A percentile compares a stretch with the other conserved stretches of the same genome.
phyloP scores from a whole-genome alignment of 1,284 basidiomycete genomes.

The Anthracocystis setariae region DNA sequence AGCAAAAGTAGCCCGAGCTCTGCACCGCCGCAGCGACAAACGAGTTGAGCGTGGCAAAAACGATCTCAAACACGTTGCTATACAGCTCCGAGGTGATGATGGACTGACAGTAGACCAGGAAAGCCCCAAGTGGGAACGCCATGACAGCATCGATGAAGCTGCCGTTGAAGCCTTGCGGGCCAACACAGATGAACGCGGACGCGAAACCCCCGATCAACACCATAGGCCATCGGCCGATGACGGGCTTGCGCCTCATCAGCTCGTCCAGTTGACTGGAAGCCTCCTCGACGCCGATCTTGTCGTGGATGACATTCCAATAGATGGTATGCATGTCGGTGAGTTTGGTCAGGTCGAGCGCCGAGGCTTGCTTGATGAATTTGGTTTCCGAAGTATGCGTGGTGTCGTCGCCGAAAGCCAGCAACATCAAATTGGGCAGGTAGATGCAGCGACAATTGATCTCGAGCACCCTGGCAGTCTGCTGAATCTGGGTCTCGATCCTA shows the following conservation, averaged over 20 bases:
- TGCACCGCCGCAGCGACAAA: conserved; percentile 74
- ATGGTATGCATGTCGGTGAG: conserved; percentile 78
- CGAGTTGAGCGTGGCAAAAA: conserved; percentile 80
- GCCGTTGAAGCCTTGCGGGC: conserved; percentile 72
- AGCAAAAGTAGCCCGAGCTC: conserved; percentile 75
- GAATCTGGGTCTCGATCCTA: conserved; percentile 85
- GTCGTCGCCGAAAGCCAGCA: conserved; percentile 74
- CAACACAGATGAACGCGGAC: conserved; percentile 76
- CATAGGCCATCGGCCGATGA: conserved; percentile 70
- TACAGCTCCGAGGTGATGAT: conserved; percentile 75
- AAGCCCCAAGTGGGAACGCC: conserved; percentile 80
- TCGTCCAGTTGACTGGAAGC: conserved; percentile 79
- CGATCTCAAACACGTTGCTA: conserved; percentile 87
- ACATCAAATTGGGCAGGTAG: conserved; percentile 84
- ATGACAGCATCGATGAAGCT: conserved; percentile 83
- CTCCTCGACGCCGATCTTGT: conserved; percentile 82
- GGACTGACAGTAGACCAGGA: conserved; percentile 71
- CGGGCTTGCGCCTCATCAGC: conserved; percentile 75
- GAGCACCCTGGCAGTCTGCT: conserved; percentile 83
- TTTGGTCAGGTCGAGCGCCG: conserved; percentile 62
- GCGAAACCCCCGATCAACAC: conserved; percentile 83
- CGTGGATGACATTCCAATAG: conserved; percentile 90
- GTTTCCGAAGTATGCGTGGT: conserved; percentile 85
- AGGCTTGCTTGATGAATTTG: conserved; percentile 71
- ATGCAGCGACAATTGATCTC: conserved; percentile 85